A percentile compares a stretch with the other conserved stretches of the same genome.
Conservation (phyloP, 2,329 filamentous ascomycete species). For the Neofusicoccum kwambonambiense region DNA sequence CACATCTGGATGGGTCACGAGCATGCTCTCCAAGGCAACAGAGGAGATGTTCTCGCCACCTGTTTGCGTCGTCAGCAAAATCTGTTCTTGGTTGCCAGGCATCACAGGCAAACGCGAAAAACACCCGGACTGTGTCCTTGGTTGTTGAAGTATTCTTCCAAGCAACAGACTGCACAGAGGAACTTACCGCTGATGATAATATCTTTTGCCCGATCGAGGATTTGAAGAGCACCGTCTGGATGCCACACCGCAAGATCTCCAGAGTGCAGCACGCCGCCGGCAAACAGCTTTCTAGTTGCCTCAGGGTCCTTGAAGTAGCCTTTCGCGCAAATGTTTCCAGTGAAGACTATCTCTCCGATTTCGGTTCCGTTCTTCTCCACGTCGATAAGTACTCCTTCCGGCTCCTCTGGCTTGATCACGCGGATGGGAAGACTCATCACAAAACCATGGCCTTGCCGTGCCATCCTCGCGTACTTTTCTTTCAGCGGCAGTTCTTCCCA, state of each 20-base stretch:
- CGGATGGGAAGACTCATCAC: slow-evolving; percentile 77
- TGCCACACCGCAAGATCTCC: slow-evolving; percentile 95
- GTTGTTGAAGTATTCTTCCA: no score
- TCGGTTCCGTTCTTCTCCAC: slow-evolving; percentile 70
- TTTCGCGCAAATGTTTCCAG: slow-evolving; percentile 86
- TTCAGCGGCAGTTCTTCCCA: slow-evolving; percentile 75
- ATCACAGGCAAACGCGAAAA: not conserved
- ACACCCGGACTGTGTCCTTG: no score
- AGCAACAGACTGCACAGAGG: not conserved
- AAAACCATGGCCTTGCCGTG: slow-evolving; percentile 89
- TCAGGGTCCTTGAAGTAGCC: slow-evolving; percentile 89
- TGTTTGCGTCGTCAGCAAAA: slow-evolving; percentile 33
- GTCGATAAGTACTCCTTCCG: slow-evolving; percentile 52
- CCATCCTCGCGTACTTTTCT: slow-evolving; percentile 87
- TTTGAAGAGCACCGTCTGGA: slow-evolving; percentile 84
- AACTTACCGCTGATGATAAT: slow-evolving; percentile 88
- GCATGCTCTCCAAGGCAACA: slow-evolving; percentile 85
- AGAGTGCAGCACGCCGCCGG: slow-evolving; percentile 80
- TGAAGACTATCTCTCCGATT: slow-evolving; percentile 81
- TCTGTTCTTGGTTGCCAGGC: not conserved
- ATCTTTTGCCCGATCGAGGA: slow-evolving; percentile 91
- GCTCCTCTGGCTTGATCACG: slow-evolving; percentile 74
- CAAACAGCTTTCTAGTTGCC: slow-evolving; percentile 83
- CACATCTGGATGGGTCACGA: slow-evolving; percentile 82
- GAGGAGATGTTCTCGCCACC: slow-evolving; percentile 97